Conservation (phyloP, 805 yeast genomes). For the Hanseniaspora nectarophila region DNA sequence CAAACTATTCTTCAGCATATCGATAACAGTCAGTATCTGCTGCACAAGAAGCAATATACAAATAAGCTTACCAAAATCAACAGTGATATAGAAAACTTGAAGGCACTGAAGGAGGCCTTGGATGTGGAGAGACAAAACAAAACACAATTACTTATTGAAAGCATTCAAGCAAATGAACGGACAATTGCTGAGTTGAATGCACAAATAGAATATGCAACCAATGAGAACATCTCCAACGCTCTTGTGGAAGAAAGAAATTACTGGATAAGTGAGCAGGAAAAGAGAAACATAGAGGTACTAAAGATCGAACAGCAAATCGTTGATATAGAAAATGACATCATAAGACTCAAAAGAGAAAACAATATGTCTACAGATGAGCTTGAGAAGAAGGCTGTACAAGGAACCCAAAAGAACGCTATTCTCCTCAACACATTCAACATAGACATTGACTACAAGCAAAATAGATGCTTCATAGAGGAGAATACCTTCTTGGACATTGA, state of each 20-base stretch:
- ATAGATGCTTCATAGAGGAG: slow-evolving; percentile 9
- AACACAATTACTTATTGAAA: background rate
- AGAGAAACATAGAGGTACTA: background rate
- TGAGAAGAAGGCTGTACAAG: background rate
- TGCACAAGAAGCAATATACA: slow-evolving; percentile 2
- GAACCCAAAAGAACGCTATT: background rate
- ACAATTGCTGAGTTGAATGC: background rate
- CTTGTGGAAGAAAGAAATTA: slow-evolving; percentile 1
- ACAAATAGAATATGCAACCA: background rate
- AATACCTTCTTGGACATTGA: background rate
- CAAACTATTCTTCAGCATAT: slow-evolving; percentile 6
- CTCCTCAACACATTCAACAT: slow-evolving; percentile 1
- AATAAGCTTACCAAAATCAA: background rate
- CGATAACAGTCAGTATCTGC: slow-evolving; percentile 1
- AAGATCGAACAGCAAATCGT: background rate
- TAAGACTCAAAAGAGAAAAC: background rate
- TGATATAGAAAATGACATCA: background rate
- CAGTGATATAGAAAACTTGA: background rate
- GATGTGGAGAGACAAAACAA: slow-evolving; percentile 4
- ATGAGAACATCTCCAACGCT: background rate
- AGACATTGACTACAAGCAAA: background rate
- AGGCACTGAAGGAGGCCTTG: background rate
- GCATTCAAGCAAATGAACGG: background rate
- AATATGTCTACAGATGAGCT: background rate
- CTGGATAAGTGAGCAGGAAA: background rate